These are phyloP conservation scores for Fagopyrum homotropicum DNA, from an alignment of 148 eudicot species.

Conservation along the genomic window DNA sequence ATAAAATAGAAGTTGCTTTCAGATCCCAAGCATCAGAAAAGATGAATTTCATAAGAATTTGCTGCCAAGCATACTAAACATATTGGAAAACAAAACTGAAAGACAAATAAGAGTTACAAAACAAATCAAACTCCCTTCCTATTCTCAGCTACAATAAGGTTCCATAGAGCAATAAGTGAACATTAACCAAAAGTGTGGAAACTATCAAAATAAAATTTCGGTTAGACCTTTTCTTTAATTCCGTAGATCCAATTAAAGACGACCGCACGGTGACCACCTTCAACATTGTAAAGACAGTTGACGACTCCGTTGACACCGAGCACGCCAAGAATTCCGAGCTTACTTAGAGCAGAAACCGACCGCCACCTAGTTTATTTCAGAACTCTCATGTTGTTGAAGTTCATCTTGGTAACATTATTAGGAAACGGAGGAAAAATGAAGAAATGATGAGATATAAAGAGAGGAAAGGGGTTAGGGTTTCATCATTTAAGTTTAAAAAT, in stretches of 20 bases:
- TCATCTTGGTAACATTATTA: slow-evolving; percentile 28
- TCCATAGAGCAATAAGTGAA: not conserved
- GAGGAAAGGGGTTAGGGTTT: not conserved
- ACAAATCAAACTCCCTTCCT: too few species aligned
- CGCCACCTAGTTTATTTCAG: slow-evolving; percentile 76
- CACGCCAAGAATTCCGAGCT: slow-evolving; percentile 54
- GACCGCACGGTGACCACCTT: slow-evolving; percentile 92
- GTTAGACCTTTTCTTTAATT: slow-evolving; percentile 71
- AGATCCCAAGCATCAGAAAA: not conserved
- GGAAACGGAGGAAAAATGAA: not conserved
- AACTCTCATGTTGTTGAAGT: slow-evolving; percentile 67
- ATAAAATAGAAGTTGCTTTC: not conserved
- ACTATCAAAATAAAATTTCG: not conserved
- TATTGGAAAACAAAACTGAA: not conserved
- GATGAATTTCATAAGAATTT: not conserved
- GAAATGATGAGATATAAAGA: not conserved
- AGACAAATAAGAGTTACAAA: not conserved
- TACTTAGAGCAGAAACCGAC: slow-evolving; percentile 57
- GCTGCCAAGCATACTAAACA: not conserved
- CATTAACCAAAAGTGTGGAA: not conserved
- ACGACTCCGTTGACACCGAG: slow-evolving; percentile 60
- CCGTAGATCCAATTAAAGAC: slow-evolving; percentile 86
- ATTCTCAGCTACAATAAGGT: too few species aligned
- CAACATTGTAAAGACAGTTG: slow-evolving; percentile 86
- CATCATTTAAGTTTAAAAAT: too few species aligned